These are phyloP conservation scores for Trichoderma virens DNA, from an alignment of 495 filamentous ascomycete genomes.

Conservation along the genomic window DNA sequence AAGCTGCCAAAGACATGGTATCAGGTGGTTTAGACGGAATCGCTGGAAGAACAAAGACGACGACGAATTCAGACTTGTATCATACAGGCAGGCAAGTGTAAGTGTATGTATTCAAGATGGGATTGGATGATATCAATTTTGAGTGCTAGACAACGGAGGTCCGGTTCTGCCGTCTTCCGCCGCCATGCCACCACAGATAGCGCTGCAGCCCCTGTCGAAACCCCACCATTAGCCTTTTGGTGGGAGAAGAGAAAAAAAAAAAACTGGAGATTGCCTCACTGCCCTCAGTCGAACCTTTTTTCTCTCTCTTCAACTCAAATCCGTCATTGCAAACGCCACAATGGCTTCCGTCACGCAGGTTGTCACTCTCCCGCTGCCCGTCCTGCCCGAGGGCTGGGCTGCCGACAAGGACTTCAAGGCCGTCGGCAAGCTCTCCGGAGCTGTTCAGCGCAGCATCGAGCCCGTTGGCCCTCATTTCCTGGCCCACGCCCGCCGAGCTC, in stretches of 20 bases:
- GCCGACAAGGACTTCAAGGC: slow-evolving; percentile 89
- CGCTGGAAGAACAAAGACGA: background rate
- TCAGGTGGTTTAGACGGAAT: background rate
- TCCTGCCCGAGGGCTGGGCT: slow-evolving; percentile 73
- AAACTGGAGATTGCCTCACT: slow-evolving; percentile 14
- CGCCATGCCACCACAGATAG: background rate
- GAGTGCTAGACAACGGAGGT: background rate
- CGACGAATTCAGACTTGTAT: background rate
- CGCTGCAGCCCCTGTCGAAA: background rate
- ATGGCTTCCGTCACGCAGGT: slow-evolving; percentile 32
- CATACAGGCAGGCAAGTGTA: no score
- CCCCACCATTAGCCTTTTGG: slow-evolving; percentile 1
- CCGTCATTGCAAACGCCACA: slow-evolving; percentile 11
- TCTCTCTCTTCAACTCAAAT: slow-evolving; percentile 7
- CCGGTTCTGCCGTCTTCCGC: slow-evolving; percentile 7
- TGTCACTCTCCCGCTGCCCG: slow-evolving; percentile 54
- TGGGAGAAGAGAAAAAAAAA: slow-evolving; percentile 11
- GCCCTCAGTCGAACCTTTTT: slow-evolving; percentile 2
- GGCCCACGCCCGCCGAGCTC: slow-evolving; percentile 89
- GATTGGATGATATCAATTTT: background rate
- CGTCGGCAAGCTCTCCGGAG: slow-evolving; percentile 56
- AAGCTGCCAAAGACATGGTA: slow-evolving; percentile 64
- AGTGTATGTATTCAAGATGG: background rate
- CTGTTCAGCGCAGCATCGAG: slow-evolving; percentile 79
- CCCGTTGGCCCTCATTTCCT: slow-evolving; percentile 96